Conservation (phyloP, 306 rosid genomes). For the Myrica gale region DNA sequence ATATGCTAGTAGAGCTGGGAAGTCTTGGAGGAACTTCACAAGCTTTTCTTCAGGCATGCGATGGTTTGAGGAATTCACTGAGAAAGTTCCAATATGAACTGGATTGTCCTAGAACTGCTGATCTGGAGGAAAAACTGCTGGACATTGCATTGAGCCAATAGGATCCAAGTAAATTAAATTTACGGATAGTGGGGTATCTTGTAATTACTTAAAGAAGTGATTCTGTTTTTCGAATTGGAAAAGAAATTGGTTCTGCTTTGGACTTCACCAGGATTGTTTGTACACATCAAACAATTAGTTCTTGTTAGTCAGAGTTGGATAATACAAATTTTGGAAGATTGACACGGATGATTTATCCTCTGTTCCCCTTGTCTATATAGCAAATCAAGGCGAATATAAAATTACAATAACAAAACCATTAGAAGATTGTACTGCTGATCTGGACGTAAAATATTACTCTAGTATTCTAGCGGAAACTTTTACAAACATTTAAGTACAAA, state of each 20-base stretch:
- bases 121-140: constrained; percentile 47
- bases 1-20: constrained; percentile 43
- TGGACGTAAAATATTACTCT: too few relatives aligned
- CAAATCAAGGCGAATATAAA: neutral
- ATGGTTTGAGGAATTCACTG: constrained; percentile 48
- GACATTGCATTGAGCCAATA: constrained; percentile 42
- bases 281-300: neutral
- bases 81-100: constrained; percentile 47
- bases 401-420: constrained; percentile 6
- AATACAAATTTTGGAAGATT: too few relatives aligned
- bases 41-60: constrained; percentile 55
- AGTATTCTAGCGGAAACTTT: too few relatives aligned
- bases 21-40: constrained; percentile 53
- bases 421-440: neutral
- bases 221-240: neutral
- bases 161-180: constrained; percentile 2
- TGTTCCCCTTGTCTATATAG: too few relatives aligned
- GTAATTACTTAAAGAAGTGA: neutral
- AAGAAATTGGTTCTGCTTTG: neutral
- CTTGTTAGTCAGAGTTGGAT: too few relatives aligned
- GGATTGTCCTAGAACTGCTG: constrained; percentile 26
- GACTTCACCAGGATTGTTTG: neutral
- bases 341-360: too few relatives aligned
- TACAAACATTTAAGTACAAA: too few relatives aligned
- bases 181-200: neutral